Base-by-base conservation (phyloP, 148 eudicot species). In the Gaultheria prostrata region DNA sequence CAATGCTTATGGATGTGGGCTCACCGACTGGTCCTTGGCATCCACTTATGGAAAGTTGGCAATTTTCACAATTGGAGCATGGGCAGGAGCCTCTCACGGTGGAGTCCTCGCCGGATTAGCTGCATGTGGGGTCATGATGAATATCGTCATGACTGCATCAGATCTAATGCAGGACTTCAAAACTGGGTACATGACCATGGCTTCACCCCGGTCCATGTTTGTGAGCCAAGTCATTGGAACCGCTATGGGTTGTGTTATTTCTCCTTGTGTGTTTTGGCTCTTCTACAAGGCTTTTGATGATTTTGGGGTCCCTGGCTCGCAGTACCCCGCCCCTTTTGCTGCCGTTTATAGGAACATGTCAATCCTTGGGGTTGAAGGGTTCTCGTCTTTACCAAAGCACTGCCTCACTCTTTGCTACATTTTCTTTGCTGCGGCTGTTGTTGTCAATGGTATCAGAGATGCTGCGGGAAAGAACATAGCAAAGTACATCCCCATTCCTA, bases 51-150 rank as follows among this genome's bases (percentile, higher is more conserved):
- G 98, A 13, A 95, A 92, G 85, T 84, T 95, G 15, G 96, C 92
- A 2, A 93, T 94, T 82, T 95, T 95, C 51, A 81, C 85, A 5
- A 87, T 94, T 26, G 98, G 98, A 4, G 93, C 97, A 20, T 94
- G 98, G 98, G 98, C 94, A 11, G 97, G 95, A 53, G 85, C 92
- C 13, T 80, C 89, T 4, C 85, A 90, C 5, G 94, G 94, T 54
- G 97, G 97, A 7, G 88, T 95, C 39, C 85, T 95, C 13, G 95
- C 94, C 0, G 98, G 98, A 15, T 71, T 95, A 83, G 98, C 97
- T 20, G 97, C 98, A 0, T 92, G 98, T 77, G 95, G 97, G n/a
- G 97, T 95, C 69, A 91, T 95, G 94, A 95, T 93, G 95, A 93
- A 93, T 76, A 93, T 95, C 26, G 97, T 92, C 26, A 80, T 92